phyloP scores from a whole-genome alignment of 495 filamentous ascomycete species.

The Pyrenula aspistea region DNA sequence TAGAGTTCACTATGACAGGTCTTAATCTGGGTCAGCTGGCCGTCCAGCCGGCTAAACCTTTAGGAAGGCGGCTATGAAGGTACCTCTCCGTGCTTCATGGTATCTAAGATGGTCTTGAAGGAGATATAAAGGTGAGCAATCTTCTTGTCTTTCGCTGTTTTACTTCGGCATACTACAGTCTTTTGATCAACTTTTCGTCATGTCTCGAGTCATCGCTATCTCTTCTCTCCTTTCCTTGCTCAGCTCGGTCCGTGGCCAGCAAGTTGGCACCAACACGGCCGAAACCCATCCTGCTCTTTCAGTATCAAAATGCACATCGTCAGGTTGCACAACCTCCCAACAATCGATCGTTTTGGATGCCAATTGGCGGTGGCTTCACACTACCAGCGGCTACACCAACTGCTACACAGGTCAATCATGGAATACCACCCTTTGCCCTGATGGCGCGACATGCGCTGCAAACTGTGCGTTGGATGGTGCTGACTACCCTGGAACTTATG shows the following conservation, averaged over 20 bases:
- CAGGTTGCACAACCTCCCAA: constrained; percentile 34
- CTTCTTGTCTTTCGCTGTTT: no score
- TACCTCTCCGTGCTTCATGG: neutral
- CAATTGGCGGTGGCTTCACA: constrained; percentile 54
- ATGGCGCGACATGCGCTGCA: constrained; percentile 37
- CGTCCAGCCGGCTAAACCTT: neutral
- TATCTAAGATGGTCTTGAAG: neutral
- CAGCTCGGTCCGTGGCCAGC: constrained; percentile 21
- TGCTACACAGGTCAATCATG: constrained; percentile 54
- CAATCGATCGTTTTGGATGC: constrained; percentile 51
- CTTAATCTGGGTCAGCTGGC: neutral
- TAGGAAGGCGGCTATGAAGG: neutral
- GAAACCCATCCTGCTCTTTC: constrained; percentile 50
- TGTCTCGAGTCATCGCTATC: neutral
- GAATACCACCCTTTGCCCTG: constrained; percentile 41
- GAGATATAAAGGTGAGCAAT: neutral
- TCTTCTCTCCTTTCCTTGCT: neutral
- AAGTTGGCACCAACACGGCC: constrained; percentile 39
- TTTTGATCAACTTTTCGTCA: neutral
- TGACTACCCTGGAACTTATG: constrained; percentile 43
- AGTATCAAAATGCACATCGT: constrained; percentile 40
- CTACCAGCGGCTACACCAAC: constrained; percentile 38
- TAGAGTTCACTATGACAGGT: neutral
- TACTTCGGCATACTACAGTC: neutral
- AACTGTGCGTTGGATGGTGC: constrained; percentile 52